Evolutionary conservation across 192 early-diverging fungal genomes (phyloP).

Genomic region (Coemansia sp.): DNA sequence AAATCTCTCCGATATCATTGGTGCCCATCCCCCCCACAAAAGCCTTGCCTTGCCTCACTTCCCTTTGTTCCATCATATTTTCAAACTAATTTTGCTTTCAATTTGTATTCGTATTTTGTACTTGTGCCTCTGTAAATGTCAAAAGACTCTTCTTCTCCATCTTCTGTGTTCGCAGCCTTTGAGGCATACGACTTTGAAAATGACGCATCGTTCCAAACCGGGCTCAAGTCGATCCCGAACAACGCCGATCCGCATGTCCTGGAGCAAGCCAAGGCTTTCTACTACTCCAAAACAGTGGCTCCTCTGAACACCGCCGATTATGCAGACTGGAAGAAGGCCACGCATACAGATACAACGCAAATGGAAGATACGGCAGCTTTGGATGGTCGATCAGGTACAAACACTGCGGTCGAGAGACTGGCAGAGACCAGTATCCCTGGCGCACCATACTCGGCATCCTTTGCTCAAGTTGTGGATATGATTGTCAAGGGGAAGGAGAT

Average conservation of each 20-base stretch:
- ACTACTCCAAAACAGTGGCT: conserved; percentile 19
- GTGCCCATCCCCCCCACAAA: too few relatives aligned
- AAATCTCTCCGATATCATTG: too few relatives aligned
- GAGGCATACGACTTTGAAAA: conserved; percentile 41
- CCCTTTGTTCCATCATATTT: not conserved
- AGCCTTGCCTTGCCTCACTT: too few relatives aligned
- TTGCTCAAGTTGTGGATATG: conserved; percentile 45
- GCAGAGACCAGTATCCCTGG: conserved; percentile 2
- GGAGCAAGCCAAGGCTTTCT: conserved; percentile 31
- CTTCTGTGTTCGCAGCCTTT: conserved; percentile 22
- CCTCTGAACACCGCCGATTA: conserved; percentile 23
- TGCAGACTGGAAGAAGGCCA: conserved; percentile 29
- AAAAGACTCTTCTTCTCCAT: conserved; percentile 4
- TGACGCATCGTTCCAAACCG: conserved; percentile 34
- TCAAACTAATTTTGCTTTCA: not conserved
- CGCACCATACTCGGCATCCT: conserved; percentile 24
- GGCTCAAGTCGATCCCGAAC: conserved; percentile 23
- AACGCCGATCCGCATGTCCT: conserved; percentile 2
- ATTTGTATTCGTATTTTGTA: not conserved
- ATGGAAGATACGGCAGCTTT: not conserved
- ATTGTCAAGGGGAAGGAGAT: conserved; percentile 30
- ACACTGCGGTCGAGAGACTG: not conserved
- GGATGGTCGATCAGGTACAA: not conserved
- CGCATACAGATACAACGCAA: not conserved
- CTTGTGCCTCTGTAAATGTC: conserved; percentile 2